These are phyloP conservation scores for Arthrocladium fulminans DNA, from an alignment of 2,329 filamentous ascomycete species.

Conservation along the genomic window DNA sequence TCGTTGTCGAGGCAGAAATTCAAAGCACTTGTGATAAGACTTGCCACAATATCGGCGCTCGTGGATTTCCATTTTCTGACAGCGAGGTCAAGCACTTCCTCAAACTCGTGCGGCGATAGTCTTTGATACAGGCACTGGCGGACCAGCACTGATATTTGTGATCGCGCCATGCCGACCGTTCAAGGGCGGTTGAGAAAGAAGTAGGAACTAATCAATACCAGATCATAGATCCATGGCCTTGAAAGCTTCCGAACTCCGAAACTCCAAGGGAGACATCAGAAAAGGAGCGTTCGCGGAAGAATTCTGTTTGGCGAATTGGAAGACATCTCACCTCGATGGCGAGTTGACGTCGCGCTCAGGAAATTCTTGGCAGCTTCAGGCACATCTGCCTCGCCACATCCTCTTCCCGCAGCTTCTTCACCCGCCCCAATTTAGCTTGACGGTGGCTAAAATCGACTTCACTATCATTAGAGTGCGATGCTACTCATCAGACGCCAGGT, in stretches of 20 bases:
- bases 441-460: background rate
- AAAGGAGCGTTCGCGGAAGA: too few species aligned
- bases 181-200: background rate
- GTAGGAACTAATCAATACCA: background rate
- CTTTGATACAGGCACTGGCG: slow-evolving; percentile 19
- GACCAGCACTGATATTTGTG: slow-evolving; percentile 15
- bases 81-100: slow-evolving; percentile 9
- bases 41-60: slow-evolving; percentile 15
- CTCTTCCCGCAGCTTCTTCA: background rate
- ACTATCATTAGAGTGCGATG: background rate
- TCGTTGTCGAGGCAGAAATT: slow-evolving; percentile 19
- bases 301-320: too few species aligned
- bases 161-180: slow-evolving; percentile 28
- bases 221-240: background rate
- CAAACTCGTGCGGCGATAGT: slow-evolving; percentile 16
- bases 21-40: slow-evolving; percentile 15
- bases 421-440: too few species aligned
- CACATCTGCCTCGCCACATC: background rate
- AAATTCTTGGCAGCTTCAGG: background rate
- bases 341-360: background rate
- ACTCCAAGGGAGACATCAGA: background rate
- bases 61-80: slow-evolving; percentile 7
- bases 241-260: background rate
- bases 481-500: too few species aligned
- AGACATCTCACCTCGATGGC: background rate